These are phyloP conservation scores for Helenozyma rhizophorensis DNA, from an alignment of 805 yeast species.

Conservation along the genomic window DNA sequence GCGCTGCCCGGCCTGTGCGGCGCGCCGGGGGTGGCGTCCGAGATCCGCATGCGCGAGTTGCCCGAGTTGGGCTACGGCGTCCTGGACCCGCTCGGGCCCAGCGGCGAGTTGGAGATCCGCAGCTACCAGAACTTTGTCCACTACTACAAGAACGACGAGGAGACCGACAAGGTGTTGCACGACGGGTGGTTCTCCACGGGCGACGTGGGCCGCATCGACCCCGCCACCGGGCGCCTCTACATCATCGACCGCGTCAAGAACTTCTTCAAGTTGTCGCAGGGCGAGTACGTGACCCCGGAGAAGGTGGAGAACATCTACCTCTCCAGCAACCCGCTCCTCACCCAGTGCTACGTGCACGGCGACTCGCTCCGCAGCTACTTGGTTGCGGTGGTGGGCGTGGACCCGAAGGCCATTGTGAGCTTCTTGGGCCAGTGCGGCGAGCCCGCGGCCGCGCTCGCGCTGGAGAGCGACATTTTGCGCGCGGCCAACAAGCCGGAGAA, in stretches of 20 bases:
- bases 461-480: conserved; percentile 16
- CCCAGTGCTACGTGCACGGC: conserved; percentile 16
- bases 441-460: conserved; percentile 2
- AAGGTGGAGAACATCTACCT: conserved; percentile 64
- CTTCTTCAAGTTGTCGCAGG: conserved; percentile 58
- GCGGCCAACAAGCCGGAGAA: conserved; percentile 14
- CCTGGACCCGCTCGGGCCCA: conserved; percentile 21
- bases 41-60: conserved; percentile 53
- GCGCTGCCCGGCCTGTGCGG: conserved; percentile 56
- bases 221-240: conserved; percentile 45
- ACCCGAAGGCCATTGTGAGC: conserved; percentile 11
- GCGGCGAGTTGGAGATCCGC: conserved; percentile 60
- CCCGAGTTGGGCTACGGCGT: conserved; percentile 53
- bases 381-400: conserved; percentile 20
- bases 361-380: conserved; percentile 12
- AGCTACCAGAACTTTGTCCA: conserved; percentile 60
- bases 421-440: conserved; percentile 16
- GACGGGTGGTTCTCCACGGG: conserved; percentile 55
- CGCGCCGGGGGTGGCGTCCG: conserved; percentile 49
- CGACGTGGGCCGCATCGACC: conserved; percentile 32
- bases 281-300: conserved; percentile 69
- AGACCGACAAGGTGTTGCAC: conserved; percentile 50
- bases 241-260: conserved; percentile 71
- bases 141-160: conserved; percentile 55
- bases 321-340: conserved; percentile 11